Evolutionary conservation across 2,329 filamentous ascomycete species (phyloP).

Genomic region (Emericellopsis cladophorae): DNA sequence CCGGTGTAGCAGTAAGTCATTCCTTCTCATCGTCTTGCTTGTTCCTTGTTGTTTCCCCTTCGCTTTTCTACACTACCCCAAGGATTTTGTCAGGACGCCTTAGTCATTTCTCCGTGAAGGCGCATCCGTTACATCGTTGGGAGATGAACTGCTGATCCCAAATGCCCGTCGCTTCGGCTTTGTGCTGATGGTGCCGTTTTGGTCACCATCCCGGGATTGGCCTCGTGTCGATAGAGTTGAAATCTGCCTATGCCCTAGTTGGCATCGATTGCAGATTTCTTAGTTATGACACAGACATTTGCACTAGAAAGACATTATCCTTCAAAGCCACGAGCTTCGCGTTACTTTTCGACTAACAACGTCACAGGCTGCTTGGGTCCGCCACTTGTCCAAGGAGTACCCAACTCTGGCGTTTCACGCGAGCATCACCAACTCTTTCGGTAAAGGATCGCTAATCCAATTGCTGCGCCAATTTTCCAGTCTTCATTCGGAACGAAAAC

Average conservation of each 20-base stretch:
- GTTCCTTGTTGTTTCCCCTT: constrained; percentile 5
- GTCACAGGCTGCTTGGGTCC: constrained; percentile 83
- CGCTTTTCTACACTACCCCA: constrained; percentile 36
- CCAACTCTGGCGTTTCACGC: constrained; percentile 93
- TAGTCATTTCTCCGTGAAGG: constrained; percentile 54
- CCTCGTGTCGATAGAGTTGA: constrained; percentile 97
- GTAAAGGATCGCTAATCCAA: constrained; percentile 87
- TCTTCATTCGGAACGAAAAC: constrained; percentile 81
- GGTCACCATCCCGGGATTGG: constrained; percentile 64
- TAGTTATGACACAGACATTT: constrained; percentile 91
- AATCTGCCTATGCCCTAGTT: constrained; percentile 50
- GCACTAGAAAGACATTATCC: background rate
- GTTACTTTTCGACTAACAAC: constrained; percentile 5
- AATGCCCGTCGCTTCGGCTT: constrained; percentile 19
- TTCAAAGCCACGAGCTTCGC: constrained; percentile 8
- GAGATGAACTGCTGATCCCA: constrained; percentile 57
- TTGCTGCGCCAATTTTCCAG: constrained; percentile 86
- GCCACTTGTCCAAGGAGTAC: constrained; percentile 75
- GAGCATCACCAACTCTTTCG: constrained; percentile 89
- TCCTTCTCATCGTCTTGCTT: constrained; percentile 3
- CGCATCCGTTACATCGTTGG: constrained; percentile 98
- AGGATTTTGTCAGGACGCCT: constrained; percentile 78
- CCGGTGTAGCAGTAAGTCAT: constrained; percentile 81
- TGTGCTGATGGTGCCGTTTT: constrained; percentile 78
- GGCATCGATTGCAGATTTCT: constrained; percentile 70